Conservation (phyloP, 805 yeast genomes). For the Saccharomycopsis sp. region DNA sequence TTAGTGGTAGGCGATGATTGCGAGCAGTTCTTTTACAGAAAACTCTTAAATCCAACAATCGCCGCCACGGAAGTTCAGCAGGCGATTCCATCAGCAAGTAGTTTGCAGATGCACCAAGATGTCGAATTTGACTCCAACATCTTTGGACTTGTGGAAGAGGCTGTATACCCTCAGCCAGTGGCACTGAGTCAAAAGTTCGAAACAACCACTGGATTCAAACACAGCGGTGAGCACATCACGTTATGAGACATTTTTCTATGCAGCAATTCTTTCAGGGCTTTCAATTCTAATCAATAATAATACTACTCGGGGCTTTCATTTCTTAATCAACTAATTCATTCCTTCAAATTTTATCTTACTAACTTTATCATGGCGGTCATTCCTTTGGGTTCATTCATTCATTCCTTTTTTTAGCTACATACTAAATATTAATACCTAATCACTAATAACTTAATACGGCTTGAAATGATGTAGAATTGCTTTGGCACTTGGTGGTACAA, state of each 20-base stretch:
- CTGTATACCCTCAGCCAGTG: not conserved
- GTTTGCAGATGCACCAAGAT: not conserved
- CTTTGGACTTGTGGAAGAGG: not conserved
- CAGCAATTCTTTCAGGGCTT: not conserved
- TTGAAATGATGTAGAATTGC: too few species aligned
- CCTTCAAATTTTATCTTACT: not conserved
- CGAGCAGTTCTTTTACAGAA: constrained; percentile 16
- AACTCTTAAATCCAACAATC: not conserved
- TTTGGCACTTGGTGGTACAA: too few species aligned
- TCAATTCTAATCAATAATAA: not conserved
- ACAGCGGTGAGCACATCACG: not conserved
- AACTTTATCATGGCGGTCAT: not conserved
- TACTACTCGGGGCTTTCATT: not conserved
- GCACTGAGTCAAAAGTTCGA: not conserved
- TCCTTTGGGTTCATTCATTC: constrained; percentile 1
- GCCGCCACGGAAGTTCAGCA: not conserved
- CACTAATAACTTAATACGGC: too few species aligned
- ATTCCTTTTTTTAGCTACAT: too few species aligned
- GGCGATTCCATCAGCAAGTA: not conserved
- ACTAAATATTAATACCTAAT: not conserved
- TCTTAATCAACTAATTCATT: not conserved
- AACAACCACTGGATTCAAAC: not conserved
- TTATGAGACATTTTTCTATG: not conserved
- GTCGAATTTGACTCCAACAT: not conserved
- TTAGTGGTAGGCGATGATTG: constrained; percentile 19